Evolutionary conservation across 2,329 filamentous ascomycete genomes (phyloP).

Genomic region (Cercospora sp.): DNA sequence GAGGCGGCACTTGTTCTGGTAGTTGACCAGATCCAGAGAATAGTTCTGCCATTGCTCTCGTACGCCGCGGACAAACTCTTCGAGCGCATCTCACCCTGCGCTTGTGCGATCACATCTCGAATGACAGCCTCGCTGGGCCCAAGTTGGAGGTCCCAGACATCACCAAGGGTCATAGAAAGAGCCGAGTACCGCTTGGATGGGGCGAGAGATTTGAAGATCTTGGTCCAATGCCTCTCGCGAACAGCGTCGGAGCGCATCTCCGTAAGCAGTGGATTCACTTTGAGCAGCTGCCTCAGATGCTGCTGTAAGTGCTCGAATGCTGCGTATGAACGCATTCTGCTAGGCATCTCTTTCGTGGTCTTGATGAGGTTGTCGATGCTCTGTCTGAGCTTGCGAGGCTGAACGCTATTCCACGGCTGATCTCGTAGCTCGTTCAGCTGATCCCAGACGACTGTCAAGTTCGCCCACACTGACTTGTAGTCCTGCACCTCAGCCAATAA

Average conservation of each 20-base stretch:
- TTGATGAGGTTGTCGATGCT: constrained; percentile 91
- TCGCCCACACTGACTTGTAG: constrained; percentile 98
- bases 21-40: constrained; percentile 88
- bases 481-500: constrained; percentile 96
- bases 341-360: constrained; percentile 99
- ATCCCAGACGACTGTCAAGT: constrained; percentile 92
- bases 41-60: constrained; percentile 97
- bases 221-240: constrained; percentile 92
- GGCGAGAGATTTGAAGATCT: constrained; percentile 94
- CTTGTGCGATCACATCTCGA: constrained; percentile 89
- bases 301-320: constrained; percentile 99
- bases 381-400: constrained; percentile 87
- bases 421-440: constrained; percentile 92
- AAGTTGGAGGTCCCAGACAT: constrained; percentile 97
- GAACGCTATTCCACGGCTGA: constrained; percentile 89
- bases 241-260: constrained; percentile 97
- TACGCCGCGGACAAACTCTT: constrained; percentile 95
- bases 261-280: constrained; percentile 82
- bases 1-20: constrained; percentile 96
- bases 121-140: constrained; percentile 84
- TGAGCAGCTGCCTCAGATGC: constrained; percentile 82
- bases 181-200: constrained; percentile 92
- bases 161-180: constrained; percentile 92
- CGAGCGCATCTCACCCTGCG: constrained; percentile 95
- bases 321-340: constrained; percentile 97